These are phyloP conservation scores for Rosa persica DNA, from an alignment of 306 rosid species.

Conservation along the genomic window DNA sequence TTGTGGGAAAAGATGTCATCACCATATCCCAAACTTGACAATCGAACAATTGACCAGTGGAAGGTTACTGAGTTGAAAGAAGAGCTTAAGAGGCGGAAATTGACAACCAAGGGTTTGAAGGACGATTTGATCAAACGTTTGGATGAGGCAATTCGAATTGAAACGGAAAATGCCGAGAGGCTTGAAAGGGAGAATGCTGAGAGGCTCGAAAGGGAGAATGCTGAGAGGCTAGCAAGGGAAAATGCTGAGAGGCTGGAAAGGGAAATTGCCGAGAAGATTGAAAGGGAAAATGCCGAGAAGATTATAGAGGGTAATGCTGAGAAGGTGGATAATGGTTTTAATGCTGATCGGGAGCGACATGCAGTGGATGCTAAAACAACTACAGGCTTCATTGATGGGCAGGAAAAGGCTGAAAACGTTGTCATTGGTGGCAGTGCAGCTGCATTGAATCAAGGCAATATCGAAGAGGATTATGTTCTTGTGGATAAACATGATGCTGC, in stretches of 20 bases:
- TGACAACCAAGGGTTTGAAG: constrained; percentile 76
- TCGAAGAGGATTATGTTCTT: constrained; percentile 35
- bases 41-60: constrained; percentile 86
- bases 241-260: constrained; percentile 26
- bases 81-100: constrained; percentile 79
- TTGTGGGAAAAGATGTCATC: constrained; percentile 64
- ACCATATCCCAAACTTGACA: constrained; percentile 59
- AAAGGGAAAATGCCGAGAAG: not conserved
- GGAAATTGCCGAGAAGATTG: constrained; percentile 27
- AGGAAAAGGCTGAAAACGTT: constrained; percentile 31
- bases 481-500: constrained; percentile 34
- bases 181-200: not conserved
- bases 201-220: not conserved
- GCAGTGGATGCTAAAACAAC: constrained; percentile 29
- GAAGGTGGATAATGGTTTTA: constrained; percentile 39
- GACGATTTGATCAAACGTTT: constrained; percentile 83
- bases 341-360: constrained; percentile 7
- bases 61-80: constrained; percentile 87
- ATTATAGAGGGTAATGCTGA: constrained; percentile 36
- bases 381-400: constrained; percentile 6
- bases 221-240: not conserved
- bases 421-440: constrained; percentile 35
- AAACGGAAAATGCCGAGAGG: constrained; percentile 21
- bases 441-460: constrained; percentile 32
- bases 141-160: constrained; percentile 65